phyloP scores from a whole-genome alignment of 768 basidiomycete species.

The Baorangia bicolor region DNA sequence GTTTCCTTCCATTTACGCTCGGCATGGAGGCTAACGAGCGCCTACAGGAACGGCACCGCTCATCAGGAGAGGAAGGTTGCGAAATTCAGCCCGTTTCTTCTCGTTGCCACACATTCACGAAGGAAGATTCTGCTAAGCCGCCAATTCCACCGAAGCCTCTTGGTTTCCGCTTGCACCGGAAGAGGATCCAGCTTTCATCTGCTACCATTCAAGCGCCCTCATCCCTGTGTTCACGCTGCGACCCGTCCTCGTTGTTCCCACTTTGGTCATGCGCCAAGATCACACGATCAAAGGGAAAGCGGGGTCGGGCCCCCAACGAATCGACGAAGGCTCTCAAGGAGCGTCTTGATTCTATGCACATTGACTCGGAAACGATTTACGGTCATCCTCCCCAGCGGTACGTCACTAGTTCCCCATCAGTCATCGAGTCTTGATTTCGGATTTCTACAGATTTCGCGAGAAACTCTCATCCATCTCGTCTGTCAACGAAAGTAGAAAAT shows the following conservation, averaged over 20 bases:
- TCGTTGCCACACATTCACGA: not conserved
- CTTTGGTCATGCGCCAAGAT: slow-evolving; percentile 20
- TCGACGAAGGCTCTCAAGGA: slow-evolving; percentile 8
- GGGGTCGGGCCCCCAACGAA: not conserved
- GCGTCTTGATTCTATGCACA: slow-evolving; percentile 3
- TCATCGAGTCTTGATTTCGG: not conserved
- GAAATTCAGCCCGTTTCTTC: not conserved
- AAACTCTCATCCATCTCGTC: not conserved
- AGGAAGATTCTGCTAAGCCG: not conserved
- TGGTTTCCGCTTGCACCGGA: not conserved
- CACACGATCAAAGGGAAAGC: slow-evolving; percentile 10
- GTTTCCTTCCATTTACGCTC: not conserved
- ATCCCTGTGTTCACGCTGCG: slow-evolving; percentile 1
- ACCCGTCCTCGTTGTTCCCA: slow-evolving; percentile 3
- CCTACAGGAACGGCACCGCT: not conserved
- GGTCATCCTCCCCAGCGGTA: not conserved
- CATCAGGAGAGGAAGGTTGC: not conserved
- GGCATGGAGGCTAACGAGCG: not conserved
- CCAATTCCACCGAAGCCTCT: slow-evolving; percentile 3
- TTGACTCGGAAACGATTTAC: slow-evolving; percentile 7
- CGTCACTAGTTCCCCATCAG: not conserved
- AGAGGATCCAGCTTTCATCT: not conserved
- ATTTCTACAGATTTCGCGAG: not conserved
- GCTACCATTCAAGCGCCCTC: not conserved
- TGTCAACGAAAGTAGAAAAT: not conserved